These are phyloP conservation scores for Opeltia flavorubescens DNA, from an alignment of 495 filamentous ascomycete genomes.

Conservation along the genomic window DNA sequence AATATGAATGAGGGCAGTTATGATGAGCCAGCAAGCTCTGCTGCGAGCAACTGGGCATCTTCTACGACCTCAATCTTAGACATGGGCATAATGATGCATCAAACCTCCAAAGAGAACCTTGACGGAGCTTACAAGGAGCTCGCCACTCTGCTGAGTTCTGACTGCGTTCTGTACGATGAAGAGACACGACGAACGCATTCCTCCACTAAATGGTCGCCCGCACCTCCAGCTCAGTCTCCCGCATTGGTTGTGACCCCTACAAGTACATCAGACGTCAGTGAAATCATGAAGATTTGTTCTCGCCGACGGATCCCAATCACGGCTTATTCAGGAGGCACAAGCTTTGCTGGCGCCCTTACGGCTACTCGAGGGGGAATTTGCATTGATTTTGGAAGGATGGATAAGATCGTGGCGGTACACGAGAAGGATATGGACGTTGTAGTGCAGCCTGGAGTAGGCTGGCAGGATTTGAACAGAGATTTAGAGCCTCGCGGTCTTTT, in stretches of 20 bases:
- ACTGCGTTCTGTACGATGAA: slow-evolving; percentile 1
- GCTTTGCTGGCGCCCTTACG: slow-evolving; percentile 48
- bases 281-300: slow-evolving; percentile 52
- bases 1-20: too few relatives aligned
- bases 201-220: slow-evolving; percentile 7
- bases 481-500: slow-evolving; percentile 42
- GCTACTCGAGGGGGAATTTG: slow-evolving; percentile 47
- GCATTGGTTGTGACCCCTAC: slow-evolving; percentile 34
- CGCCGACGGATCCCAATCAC: slow-evolving; percentile 46
- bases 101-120: slow-evolving; percentile 4
- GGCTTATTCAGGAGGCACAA: slow-evolving; percentile 49
- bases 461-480: slow-evolving; percentile 47
- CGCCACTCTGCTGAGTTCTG: slow-evolving; percentile 1
- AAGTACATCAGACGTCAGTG: slow-evolving; percentile 40
- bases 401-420: slow-evolving; percentile 41
- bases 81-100: neutral
- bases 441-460: slow-evolving; percentile 53
- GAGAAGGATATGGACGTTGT: slow-evolving; percentile 47
- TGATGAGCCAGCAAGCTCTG: too few relatives aligned
- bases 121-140: slow-evolving; percentile 6
- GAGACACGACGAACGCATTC: slow-evolving; percentile 4
- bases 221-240: neutral
- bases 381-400: slow-evolving; percentile 51
- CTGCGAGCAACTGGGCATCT: too few relatives aligned
- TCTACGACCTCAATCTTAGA: neutral